Conservation (phyloP, 257 asterid genomes). For the Solanum ossicruentum region DNA sequence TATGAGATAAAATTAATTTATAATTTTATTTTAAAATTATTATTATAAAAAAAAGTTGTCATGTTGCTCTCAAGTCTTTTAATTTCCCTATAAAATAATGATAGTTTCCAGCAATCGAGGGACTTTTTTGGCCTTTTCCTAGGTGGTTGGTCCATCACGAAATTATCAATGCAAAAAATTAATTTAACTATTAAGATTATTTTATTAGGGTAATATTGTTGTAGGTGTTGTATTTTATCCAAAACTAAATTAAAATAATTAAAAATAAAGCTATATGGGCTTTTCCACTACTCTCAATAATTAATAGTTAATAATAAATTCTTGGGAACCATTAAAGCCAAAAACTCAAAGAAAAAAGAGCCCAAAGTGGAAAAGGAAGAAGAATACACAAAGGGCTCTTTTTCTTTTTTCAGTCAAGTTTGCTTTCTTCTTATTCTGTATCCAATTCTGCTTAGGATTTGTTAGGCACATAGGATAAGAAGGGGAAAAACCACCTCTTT, state of each 20-base stretch:
- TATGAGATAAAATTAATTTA: fast-evolving
- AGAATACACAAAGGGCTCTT: neutral
- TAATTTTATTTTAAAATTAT: neutral
- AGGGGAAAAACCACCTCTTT: neutral
- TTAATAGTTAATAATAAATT: neutral
- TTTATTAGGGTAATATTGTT: too few species aligned
- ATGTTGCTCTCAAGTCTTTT: neutral
- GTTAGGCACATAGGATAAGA: neutral
- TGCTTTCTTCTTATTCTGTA: neutral
- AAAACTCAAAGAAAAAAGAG: neutral
- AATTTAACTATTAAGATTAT: neutral
- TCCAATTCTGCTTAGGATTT: neutral
- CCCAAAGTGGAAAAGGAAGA: neutral
- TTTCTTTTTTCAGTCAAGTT: neutral
- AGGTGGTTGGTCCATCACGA: neutral
- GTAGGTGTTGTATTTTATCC: too few species aligned
- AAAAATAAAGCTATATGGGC: neutral
- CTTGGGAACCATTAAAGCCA: neutral
- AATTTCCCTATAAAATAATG: neutral
- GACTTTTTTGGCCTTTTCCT: neutral
- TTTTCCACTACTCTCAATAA: neutral
- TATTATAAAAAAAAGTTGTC: neutral
- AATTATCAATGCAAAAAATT: neutral
- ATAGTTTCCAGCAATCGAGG: neutral
- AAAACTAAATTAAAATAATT: neutral